A percentile compares a stretch with the other conserved stretches of the same genome.
Evolutionary conservation across 768 basidiomycete genomes (phyloP).

Genomic region (Fomitopsis pulvina): DNA sequence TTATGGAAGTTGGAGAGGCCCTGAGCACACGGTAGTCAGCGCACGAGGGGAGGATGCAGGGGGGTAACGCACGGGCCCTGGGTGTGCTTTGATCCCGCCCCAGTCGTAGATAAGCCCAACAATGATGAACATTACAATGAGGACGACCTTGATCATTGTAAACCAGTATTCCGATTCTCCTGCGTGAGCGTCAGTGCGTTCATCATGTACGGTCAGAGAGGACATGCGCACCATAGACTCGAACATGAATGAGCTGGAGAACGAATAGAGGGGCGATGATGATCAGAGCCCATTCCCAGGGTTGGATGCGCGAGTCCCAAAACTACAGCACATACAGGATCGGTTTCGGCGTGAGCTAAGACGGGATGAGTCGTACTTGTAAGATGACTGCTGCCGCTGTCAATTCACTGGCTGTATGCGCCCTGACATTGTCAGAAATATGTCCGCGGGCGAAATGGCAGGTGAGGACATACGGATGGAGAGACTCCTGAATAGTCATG

Average conservation of each 20-base stretch:
- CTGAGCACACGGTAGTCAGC: conserved; percentile 22
- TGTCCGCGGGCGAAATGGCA: too few species aligned
- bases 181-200: conserved; percentile 13
- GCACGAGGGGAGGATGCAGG: not conserved
- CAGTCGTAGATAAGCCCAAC: conserved; percentile 58
- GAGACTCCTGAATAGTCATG: conserved; percentile 31
- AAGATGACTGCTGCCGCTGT: conserved; percentile 51
- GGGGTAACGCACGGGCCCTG: conserved; percentile 50
- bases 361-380: conserved; percentile 25
- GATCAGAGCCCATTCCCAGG: conserved; percentile 52
- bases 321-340: conserved; percentile 20
- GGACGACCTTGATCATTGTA: conserved; percentile 55
- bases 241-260: conserved; percentile 49
- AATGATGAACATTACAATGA: conserved; percentile 57
- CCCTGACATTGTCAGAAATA: too few species aligned
- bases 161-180: conserved; percentile 63
- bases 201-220: not conserved
- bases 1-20: conserved; percentile 45
- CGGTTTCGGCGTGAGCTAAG: not conserved
- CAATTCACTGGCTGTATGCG: conserved; percentile 45
- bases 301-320: conserved; percentile 40
- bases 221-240: conserved; percentile 45
- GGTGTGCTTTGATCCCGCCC: conserved; percentile 50
- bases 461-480: conserved; percentile 26
- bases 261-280: conserved; percentile 48